Conservation (phyloP, 2,329 filamentous ascomycete species). For the Dactylellina leptospora region DNA sequence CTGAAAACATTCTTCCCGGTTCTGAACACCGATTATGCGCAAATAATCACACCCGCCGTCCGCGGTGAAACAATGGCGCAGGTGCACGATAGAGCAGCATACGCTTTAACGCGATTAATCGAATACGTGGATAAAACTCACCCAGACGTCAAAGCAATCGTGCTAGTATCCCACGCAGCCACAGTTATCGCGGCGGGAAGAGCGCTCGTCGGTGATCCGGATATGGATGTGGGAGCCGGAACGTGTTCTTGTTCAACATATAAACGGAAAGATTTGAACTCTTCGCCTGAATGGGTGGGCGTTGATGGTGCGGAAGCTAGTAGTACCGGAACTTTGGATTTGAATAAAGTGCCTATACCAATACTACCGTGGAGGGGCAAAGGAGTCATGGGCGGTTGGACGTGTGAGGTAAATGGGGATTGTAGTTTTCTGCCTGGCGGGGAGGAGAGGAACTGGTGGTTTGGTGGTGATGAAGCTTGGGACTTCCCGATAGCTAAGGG, state of each 20-base stretch:
- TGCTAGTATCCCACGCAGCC: conserved; percentile 90
- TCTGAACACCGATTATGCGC: conserved; percentile 66
- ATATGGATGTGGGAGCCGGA: conserved; percentile 56
- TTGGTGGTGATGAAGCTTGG: conserved; percentile 55
- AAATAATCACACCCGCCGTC: conserved; percentile 73
- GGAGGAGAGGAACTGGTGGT: conserved; percentile 87
- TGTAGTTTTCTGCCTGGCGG: conserved; percentile 82
- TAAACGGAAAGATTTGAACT: conserved; percentile 34
- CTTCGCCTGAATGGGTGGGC: conserved; percentile 46
- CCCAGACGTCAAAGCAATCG: conserved; percentile 70
- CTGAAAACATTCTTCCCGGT: conserved; percentile 74
- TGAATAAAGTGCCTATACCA: conserved; percentile 52
- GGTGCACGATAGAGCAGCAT: conserved; percentile 81
- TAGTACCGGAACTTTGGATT: conserved; percentile 32
- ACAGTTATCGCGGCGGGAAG: conserved; percentile 86
- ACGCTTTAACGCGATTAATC: conserved; percentile 75
- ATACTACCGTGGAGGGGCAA: conserved; percentile 67
- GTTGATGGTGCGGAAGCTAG: conserved; percentile 29
- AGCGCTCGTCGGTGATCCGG: conserved; percentile 60
- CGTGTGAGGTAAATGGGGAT: conserved; percentile 80
- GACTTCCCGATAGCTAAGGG: conserved; percentile 54
- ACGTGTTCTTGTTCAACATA: conserved; percentile 57
- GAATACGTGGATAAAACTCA: conserved; percentile 67
- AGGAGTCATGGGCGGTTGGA: conserved; percentile 80
- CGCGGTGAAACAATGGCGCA: conserved; percentile 81